A percentile compares a stretch with the other conserved stretches of the same genome.
These are phyloP conservation scores for Croton laevigatus DNA, from an alignment of 441 rosid species.

Conservation along the genomic window DNA sequence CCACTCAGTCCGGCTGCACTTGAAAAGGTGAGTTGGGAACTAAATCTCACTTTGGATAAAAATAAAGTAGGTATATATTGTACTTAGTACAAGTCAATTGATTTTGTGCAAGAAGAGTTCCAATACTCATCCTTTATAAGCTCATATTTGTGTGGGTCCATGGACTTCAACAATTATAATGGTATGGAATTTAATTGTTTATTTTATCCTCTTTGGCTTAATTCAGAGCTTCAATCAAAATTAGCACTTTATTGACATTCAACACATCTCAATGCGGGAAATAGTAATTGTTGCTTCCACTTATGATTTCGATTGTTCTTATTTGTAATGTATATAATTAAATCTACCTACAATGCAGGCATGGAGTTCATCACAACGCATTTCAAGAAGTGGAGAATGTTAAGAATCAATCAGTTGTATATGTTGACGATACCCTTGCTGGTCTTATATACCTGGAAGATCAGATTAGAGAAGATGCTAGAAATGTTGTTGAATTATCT, in stretches of 20 bases:
- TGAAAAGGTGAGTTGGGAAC: no score
- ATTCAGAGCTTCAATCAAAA: background rate
- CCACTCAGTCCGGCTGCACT: no score
- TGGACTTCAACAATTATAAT: no score
- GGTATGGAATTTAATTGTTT: no score
- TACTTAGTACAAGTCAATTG: no score
- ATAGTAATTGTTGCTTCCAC: background rate
- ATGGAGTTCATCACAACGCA: conserved; percentile 60
- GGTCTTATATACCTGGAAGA: conserved; percentile 87
- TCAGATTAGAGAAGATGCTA: conserved; percentile 91
- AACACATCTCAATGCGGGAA: background rate
- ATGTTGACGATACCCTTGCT: conserved; percentile 70
- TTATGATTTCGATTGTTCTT: conserved; percentile 7
- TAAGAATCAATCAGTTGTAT: conserved; percentile 73
- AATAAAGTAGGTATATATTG: no score
- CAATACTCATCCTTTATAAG: no score
- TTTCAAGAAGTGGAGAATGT: conserved; percentile 45
- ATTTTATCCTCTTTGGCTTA: no score
- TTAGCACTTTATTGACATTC: background rate
- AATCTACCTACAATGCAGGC: conserved; percentile 42
- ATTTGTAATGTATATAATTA: conserved; percentile 2
- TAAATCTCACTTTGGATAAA: no score
- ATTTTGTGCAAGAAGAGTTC: no score
- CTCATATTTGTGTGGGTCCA: no score
- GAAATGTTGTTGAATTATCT: conserved; percentile 64